A percentile compares a stretch with the other conserved stretches of the same genome.
Evolutionary conservation across 306 rosid species (phyloP).

Genomic region (Styphnolobium japonicum): DNA sequence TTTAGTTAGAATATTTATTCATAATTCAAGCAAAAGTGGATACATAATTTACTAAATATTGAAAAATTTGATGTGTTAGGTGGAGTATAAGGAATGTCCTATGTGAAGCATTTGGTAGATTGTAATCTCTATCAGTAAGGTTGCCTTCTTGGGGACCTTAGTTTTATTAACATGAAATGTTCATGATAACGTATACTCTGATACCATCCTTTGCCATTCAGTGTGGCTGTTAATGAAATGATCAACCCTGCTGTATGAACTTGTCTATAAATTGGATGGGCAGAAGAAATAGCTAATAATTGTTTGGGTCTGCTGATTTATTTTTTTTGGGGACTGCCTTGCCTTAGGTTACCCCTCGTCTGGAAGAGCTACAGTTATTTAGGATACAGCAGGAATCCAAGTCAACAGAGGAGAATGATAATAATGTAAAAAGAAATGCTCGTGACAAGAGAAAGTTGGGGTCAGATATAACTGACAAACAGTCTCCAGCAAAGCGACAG

Average conservation of each 20-base stretch:
- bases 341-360: conserved; percentile 68
- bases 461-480: conserved; percentile 44
- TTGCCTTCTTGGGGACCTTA: not conserved
- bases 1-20: not conserved
- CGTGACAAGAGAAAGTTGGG: conserved; percentile 72
- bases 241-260: not conserved
- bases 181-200: not conserved
- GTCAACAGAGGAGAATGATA: conserved; percentile 56
- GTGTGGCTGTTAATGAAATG: not conserved
- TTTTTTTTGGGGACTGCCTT: conserved; percentile 7
- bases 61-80: not conserved
- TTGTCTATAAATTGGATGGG: not conserved
- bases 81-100: not conserved
- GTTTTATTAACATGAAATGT: not conserved
- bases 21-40: not conserved
- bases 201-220: not conserved
- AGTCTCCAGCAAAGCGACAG: conserved; percentile 60
- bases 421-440: conserved; percentile 44
- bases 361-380: conserved; percentile 66
- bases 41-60: not conserved
- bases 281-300: not conserved
- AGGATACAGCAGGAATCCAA: conserved; percentile 71
- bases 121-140: not conserved
- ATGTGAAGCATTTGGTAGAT: not conserved
- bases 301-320: conserved; percentile 5